Evolutionary conservation across 2,329 filamentous ascomycete species (phyloP).

Genomic region (Colletotrichum sp.): DNA sequence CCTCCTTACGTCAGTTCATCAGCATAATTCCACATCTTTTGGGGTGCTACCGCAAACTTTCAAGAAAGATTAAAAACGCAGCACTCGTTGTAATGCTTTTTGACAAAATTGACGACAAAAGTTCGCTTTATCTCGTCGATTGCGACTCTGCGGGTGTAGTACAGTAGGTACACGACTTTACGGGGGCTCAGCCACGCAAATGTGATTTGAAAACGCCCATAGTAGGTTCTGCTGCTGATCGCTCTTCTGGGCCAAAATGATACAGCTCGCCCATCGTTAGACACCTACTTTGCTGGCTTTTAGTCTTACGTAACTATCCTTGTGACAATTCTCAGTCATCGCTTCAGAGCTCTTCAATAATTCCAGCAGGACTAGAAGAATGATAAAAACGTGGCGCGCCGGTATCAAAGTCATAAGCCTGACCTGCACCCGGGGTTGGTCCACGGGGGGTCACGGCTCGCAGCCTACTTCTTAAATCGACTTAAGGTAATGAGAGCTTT

Average conservation of each 20-base stretch:
- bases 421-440: neutral
- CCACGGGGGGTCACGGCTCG: neutral
- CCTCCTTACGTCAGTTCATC: neutral
- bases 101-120: neutral
- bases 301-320: neutral
- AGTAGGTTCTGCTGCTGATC: neutral
- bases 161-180: neutral
- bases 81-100: neutral
- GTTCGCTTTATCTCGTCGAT: accelerated
- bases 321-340: neutral
- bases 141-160: neutral
- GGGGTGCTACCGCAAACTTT: neutral
- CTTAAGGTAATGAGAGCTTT: neutral
- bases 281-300: neutral
- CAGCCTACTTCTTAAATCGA: neutral
- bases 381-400: neutral
- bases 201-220: too few species aligned
- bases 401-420: neutral
- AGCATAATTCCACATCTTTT: neutral
- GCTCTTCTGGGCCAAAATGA: neutral
- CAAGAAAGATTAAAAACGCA: neutral
- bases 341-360: too few species aligned
- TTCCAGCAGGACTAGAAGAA: neutral
- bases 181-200: too few species aligned
- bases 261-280: neutral